phyloP scores from a whole-genome alignment of 768 basidiomycete genomes.

The Auricularia sp. region DNA sequence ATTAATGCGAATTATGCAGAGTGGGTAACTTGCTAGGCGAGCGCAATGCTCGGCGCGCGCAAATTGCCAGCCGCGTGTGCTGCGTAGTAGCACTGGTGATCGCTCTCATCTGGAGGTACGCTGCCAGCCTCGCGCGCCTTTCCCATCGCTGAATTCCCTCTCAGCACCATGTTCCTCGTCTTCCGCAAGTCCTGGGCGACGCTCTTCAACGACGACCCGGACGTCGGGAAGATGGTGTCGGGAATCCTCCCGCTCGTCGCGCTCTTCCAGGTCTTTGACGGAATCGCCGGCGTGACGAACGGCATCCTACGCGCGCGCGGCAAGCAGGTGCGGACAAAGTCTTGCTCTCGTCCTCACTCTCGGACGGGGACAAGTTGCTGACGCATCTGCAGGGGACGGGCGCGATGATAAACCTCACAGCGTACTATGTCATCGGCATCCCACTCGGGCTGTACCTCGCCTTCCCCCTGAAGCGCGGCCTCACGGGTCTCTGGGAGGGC shows the following conservation, averaged over 20 bases:
- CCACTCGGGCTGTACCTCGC: constrained; percentile 75
- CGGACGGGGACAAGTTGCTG: not conserved
- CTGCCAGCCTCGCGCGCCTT: not conserved
- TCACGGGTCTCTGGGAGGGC: constrained; percentile 81
- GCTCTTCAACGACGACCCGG: constrained; percentile 58
- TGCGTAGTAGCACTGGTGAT: constrained; percentile 57
- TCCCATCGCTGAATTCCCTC: not conserved
- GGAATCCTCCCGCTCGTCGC: constrained; percentile 68
- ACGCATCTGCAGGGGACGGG: constrained; percentile 25
- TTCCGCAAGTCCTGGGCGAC: constrained; percentile 62
- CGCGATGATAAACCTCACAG: constrained; percentile 64
- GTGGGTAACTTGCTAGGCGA: constrained; percentile 88
- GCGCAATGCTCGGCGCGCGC: constrained; percentile 61
- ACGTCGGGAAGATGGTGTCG: constrained; percentile 33
- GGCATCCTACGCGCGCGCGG: constrained; percentile 81
- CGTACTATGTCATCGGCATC: constrained; percentile 77
- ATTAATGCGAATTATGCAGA: constrained; percentile 28
- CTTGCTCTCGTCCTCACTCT: not conserved
- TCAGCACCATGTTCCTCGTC: constrained; percentile 43
- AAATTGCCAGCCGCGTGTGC: constrained; percentile 52
- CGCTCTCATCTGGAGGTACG: constrained; percentile 55
- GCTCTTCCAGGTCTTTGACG: constrained; percentile 82
- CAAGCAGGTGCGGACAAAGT: constrained; percentile 42
- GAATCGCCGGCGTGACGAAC: constrained; percentile 50
- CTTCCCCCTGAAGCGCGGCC: constrained; percentile 45